phyloP scores from a whole-genome alignment of 345 rosid species.

The Kernera saxatilis region DNA sequence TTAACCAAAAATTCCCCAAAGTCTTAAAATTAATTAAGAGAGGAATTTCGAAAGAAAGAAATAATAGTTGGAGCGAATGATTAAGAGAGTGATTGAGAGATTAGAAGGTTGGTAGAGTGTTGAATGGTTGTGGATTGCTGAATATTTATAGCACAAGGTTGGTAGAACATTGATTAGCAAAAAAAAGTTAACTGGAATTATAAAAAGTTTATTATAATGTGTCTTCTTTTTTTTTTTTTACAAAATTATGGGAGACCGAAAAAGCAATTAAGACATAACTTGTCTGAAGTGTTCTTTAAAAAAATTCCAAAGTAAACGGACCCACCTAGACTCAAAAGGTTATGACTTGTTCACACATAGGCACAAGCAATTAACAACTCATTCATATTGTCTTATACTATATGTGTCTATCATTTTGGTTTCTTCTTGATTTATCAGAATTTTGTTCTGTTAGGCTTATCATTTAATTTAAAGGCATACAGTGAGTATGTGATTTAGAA shows the following conservation, averaged over 20 bases:
- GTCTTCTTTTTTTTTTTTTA: constrained; percentile 1
- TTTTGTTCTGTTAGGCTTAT: not conserved
- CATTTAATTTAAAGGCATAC: not conserved
- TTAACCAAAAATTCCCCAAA: not conserved
- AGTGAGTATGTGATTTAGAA: not conserved
- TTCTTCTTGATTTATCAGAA: not conserved
- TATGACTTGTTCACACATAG: constrained; percentile 23
- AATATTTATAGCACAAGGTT: constrained; percentile 20
- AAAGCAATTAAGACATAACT: constrained; percentile 52
- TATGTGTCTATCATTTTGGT: not conserved
- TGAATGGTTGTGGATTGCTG: not conserved
- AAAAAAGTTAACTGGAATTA: not conserved
- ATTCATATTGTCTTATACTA: not conserved
- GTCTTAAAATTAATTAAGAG: not conserved
- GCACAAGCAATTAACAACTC: not conserved
- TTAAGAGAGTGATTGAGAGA: constrained; percentile 3
- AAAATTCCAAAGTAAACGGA: constrained; percentile 38
- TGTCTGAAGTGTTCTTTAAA: constrained; percentile 38
- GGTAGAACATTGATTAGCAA: not conserved
- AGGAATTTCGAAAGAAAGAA: not conserved
- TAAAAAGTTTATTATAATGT: not conserved
- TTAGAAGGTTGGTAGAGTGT: constrained; percentile 28
- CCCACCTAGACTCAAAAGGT: constrained; percentile 34
- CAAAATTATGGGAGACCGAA: constrained; percentile 38
- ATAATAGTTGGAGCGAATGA: not conserved